These are phyloP conservation scores for Musa schizocarpa DNA, from an alignment of 176 grass and related monocot genomes.

Conservation along the genomic window DNA sequence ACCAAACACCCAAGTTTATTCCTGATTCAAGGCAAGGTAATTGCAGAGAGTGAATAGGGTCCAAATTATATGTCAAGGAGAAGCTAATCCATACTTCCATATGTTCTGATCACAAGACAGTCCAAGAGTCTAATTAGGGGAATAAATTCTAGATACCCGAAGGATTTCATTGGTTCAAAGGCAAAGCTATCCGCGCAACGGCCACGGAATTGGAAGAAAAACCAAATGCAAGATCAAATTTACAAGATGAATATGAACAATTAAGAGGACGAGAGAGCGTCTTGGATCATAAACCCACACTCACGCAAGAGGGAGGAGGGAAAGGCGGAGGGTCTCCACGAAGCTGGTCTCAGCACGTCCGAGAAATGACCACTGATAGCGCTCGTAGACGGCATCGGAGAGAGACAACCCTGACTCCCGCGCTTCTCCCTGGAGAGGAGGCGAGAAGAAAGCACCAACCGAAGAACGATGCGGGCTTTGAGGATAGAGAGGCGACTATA, in stretches of 20 bases:
- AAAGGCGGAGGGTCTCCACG: not conserved
- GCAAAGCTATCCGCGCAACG: too few species aligned
- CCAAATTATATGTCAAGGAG: too few species aligned
- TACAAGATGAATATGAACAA: not conserved
- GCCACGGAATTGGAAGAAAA: too few species aligned
- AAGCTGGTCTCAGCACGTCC: not conserved
- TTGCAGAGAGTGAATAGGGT: too few species aligned
- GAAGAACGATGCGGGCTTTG: not conserved
- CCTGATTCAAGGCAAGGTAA: too few species aligned
- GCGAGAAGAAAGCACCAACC: not conserved
- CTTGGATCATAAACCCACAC: not conserved
- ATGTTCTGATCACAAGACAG: too few species aligned
- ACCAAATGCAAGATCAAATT: not conserved
- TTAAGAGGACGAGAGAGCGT: not conserved
- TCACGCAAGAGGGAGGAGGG: not conserved
- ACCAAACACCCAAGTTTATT: too few species aligned
- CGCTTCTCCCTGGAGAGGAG: not conserved
- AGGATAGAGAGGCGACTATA: not conserved
- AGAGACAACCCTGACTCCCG: not conserved
- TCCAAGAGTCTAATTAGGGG: too few species aligned
- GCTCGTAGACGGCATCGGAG: not conserved
- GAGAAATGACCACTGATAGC: not conserved
- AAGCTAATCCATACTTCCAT: too few species aligned
- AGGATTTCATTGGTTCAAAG: too few species aligned
- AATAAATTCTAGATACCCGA: too few species aligned